Evolutionary conservation across 371 early-diverging fungal genomes (phyloP).

Genomic region (Mucor saturninus): DNA sequence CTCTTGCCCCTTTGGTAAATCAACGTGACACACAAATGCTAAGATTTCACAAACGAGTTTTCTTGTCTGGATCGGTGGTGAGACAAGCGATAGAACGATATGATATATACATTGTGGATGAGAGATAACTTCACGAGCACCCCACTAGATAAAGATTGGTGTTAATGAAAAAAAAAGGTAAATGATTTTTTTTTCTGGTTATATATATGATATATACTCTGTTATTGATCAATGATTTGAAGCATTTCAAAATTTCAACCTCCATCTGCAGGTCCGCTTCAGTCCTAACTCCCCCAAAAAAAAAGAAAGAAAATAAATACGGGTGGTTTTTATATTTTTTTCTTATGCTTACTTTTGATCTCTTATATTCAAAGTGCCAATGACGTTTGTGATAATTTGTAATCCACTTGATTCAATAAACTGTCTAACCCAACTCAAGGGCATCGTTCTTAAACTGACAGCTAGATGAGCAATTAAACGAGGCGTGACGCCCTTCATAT

Average conservation of each 20-base stretch:
- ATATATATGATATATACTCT: constrained; percentile 34
- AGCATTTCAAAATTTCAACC: constrained; percentile 80
- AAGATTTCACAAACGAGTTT: constrained; percentile 83
- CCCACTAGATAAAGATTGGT: constrained; percentile 58
- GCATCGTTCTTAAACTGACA: constrained; percentile 76
- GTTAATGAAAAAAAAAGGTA: not conserved
- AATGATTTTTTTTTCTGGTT: not conserved
- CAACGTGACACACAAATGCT: constrained; percentile 83
- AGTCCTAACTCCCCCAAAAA: constrained; percentile 39
- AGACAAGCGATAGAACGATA: constrained; percentile 77
- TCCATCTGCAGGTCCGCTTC: constrained; percentile 80
- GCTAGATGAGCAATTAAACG: constrained; percentile 64
- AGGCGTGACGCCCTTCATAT: constrained; percentile 63
- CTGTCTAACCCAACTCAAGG: constrained; percentile 69
- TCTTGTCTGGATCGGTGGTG: constrained; percentile 76
- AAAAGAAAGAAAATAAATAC: not conserved
- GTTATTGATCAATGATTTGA: constrained; percentile 79
- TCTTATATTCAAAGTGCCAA: constrained; percentile 60
- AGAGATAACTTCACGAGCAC: constrained; percentile 80
- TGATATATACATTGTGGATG: constrained; percentile 75
- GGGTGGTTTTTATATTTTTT: not conserved
- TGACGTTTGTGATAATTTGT: constrained; percentile 67
- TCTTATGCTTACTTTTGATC: constrained; percentile 44
- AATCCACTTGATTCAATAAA: constrained; percentile 77
- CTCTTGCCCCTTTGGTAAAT: constrained; percentile 79